Conservation (phyloP, 2,329 filamentous ascomycete genomes). For the Cyphellophora attinorum region DNA sequence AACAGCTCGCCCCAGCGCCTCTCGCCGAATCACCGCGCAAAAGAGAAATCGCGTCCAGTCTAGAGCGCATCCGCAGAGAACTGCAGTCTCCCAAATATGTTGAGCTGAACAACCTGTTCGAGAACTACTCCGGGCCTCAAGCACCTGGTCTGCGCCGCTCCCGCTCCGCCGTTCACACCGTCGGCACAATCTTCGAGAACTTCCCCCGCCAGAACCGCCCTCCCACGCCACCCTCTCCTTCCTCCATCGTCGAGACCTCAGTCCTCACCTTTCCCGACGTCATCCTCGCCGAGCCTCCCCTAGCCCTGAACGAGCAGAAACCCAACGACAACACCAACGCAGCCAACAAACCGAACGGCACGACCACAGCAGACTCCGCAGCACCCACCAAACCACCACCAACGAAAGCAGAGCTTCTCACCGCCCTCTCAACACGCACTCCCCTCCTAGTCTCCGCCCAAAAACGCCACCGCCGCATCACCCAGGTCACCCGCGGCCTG, state of each 20-base stretch:
- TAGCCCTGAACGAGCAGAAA: conserved; percentile 1
- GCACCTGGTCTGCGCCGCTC: conserved; percentile 15
- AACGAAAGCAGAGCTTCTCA: conserved; percentile 3
- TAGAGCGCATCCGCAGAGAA: conserved; percentile 14
- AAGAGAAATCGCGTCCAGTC: conserved; percentile 11
- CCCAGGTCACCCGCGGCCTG: conserved; percentile 26
- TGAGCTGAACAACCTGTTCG: conserved; percentile 10
- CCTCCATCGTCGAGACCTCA: conserved; percentile 37
- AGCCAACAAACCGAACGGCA: conserved; percentile 22
- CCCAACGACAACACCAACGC: conserved; percentile 4
- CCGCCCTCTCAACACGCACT: conserved; percentile 12
- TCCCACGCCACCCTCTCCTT: conserved; percentile 35
- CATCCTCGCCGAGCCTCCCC: conserved; percentile 4
- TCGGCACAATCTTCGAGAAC: conserved; percentile 3
- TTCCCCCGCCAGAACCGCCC: conserved; percentile 14
- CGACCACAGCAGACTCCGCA: conserved; percentile 16
- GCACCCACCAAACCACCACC: background rate
- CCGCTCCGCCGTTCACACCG: conserved; percentile 13
- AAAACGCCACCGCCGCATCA: conserved; percentile 29
- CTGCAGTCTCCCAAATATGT: conserved; percentile 13
- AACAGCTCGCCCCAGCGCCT: conserved; percentile 10
- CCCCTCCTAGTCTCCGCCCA: conserved; percentile 30
- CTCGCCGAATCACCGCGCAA: conserved; percentile 15
- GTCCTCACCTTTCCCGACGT: conserved; percentile 26
- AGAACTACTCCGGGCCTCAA: conserved; percentile 9